Evolutionary conservation across 1,284 basidiomycete species (phyloP), one percentile per base, ranked within the genome.

Genomic region (Phaffia rhodozyma): DNA sequence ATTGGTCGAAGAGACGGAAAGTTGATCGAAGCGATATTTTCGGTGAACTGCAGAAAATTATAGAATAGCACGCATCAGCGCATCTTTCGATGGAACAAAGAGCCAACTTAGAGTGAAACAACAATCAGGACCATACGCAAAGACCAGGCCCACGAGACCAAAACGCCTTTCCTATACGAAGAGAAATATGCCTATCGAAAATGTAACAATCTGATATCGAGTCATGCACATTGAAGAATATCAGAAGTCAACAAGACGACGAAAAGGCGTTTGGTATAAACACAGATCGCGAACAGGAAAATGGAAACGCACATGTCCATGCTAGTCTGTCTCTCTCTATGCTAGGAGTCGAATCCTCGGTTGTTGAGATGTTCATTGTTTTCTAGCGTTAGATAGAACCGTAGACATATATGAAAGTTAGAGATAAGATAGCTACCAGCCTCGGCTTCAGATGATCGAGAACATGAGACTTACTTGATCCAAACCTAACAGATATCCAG

Each of bases 61-160:
- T 55, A n/a, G 3, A 5, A 55, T 5, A 32, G 11, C 54, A 25
- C 7, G 3, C 16, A 32, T 67, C 0, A 72, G 38, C 13, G 13
- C 13, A 43, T 43, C 2, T 11, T 43, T 43, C 2, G 16, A 43
- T 23, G n/a, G 29, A 27, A 16, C 20, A 9, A 51, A 48, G 7
- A 23, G 9, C 2, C 3, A 43, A 20, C 13, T 43, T 5, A 21
- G 49, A 25, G 3, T 25, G 1, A 23, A 38, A 32, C 29, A 11
- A 20, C n/a, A 21, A 25, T 32, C 1, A 21, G 43, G 4, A 30
- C 62, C 66, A 71, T 61, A 77, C 75, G 67, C 76, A 76, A 29
- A 76, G 68, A 18, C 70, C 70, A 0, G 75, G 73, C 1, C 76
- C 75, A 54, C 76, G 70, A 4, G 74, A 74, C 76, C 76, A 77